Percentiles rank a stretch among this genome's conserved stretches.
phyloP scores from a whole-genome alignment of 202 grass and related monocot genomes.

The Setaria viridis region DNA sequence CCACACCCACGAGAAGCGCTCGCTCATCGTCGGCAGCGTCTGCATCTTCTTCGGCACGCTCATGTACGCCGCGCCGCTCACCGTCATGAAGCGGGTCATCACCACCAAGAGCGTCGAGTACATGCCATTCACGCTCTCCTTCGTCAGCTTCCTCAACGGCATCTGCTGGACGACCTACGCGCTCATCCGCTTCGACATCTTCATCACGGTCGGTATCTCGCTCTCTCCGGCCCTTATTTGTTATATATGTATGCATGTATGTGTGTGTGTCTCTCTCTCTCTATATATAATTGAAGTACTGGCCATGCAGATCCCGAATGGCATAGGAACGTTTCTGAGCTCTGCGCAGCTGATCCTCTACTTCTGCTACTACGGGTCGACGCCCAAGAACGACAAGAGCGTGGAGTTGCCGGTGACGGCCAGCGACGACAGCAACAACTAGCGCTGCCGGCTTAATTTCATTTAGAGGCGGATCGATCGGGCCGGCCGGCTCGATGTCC shows the following conservation, averaged over 20 bases:
- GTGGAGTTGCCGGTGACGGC: constrained; percentile 42
- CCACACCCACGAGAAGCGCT: constrained; percentile 33
- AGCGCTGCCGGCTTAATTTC: background rate
- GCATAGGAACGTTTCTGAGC: constrained; percentile 43
- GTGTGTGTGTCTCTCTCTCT: too few species aligned
- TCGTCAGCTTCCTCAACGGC: constrained; percentile 60
- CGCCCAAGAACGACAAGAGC: constrained; percentile 4
- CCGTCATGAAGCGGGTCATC: constrained; percentile 64
- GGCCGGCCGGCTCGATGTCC: background rate
- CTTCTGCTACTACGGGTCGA: constrained; percentile 49
- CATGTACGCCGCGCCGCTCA: constrained; percentile 68
- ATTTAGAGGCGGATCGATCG: background rate
- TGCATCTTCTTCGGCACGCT: constrained; percentile 58
- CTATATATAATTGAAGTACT: background rate
- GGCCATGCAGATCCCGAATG: constrained; percentile 54
- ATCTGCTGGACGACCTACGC: constrained; percentile 59
- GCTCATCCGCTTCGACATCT: constrained; percentile 57
- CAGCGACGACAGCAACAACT: background rate
- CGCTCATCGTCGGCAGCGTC: constrained; percentile 49
- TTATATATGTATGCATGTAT: too few species aligned
- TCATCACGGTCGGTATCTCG: constrained; percentile 22
- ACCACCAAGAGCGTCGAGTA: constrained; percentile 60
- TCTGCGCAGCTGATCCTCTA: constrained; percentile 50
- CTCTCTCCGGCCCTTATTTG: background rate
- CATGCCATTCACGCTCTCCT: constrained; percentile 57